phyloP scores from a whole-genome alignment of 139 green algal genomes.

The Picochlorum costavermella region DNA sequence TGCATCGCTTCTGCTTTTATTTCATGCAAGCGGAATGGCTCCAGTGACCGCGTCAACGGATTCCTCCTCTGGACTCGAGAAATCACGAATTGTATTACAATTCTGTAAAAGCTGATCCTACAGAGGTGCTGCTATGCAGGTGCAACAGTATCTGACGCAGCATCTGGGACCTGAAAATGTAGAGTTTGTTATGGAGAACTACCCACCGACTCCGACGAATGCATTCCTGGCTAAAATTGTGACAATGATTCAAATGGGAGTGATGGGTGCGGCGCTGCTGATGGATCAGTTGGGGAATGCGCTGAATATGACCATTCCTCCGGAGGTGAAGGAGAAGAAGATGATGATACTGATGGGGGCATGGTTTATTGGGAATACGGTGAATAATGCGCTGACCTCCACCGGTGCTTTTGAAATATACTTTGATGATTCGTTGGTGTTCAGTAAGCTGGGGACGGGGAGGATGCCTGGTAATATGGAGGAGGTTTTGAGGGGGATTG shows the following conservation, averaged over 20 bases:
- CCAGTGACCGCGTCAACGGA: too few relatives aligned
- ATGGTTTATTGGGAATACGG: conserved; percentile 55
- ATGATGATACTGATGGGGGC: conserved; percentile 14
- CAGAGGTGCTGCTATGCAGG: conserved; percentile 58
- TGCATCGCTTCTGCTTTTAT: too few relatives aligned
- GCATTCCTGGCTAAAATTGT: conserved; percentile 24
- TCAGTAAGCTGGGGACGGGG: conserved; percentile 41
- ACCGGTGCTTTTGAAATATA: conserved; percentile 69
- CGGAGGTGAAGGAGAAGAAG: conserved; percentile 27
- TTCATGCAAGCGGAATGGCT: too few relatives aligned
- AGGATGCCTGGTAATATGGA: conserved; percentile 41
- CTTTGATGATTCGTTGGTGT: conserved; percentile 44
- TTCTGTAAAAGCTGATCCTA: conserved; percentile 61
- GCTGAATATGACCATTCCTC: conserved; percentile 27
- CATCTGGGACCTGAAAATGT: conserved; percentile 37
- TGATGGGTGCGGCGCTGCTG: conserved; percentile 27
- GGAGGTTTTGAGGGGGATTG: conserved; percentile 7
- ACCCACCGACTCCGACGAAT: conserved; percentile 34
- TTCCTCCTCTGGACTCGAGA: too few relatives aligned
- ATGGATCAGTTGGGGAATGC: conserved; percentile 35
- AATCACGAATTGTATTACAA: conserved; percentile 31
- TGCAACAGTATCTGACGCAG: conserved; percentile 35
- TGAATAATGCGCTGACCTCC: conserved; percentile 36
- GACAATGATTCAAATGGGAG: conserved; percentile 29
- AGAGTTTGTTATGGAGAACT: conserved; percentile 36